Evolutionary conservation across 2,329 filamentous ascomycete species (phyloP).

Genomic region (Fonsecaea multimorphosa): DNA sequence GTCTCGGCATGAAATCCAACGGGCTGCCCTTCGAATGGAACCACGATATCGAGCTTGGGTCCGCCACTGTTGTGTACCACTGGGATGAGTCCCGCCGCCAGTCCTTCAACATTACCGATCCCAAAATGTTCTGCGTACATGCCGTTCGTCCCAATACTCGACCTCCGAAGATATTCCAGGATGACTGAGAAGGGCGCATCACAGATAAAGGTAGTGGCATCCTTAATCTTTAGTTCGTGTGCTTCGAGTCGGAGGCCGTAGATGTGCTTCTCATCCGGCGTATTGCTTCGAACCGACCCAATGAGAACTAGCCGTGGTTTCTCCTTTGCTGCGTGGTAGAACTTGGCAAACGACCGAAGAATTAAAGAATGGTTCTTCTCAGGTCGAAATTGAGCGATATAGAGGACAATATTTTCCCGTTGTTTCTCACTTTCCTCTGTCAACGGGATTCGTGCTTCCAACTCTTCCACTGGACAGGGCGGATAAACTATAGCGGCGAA

Average conservation of each 20-base stretch:
- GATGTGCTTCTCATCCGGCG: constrained; percentile 63
- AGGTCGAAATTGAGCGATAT: constrained; percentile 95
- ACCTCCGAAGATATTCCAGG: constrained; percentile 74
- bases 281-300: constrained; percentile 82
- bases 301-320: constrained; percentile 77
- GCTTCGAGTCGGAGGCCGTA: constrained; percentile 86
- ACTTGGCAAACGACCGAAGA: constrained; percentile 80
- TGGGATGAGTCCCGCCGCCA: constrained; percentile 88
- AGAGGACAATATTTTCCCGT: constrained; percentile 77
- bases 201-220: constrained; percentile 83
- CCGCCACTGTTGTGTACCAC: constrained; percentile 94
- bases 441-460: constrained; percentile 76
- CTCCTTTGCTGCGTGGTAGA: constrained; percentile 61
- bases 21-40: constrained; percentile 75
- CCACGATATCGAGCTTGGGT: constrained; percentile 91
- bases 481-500: constrained; percentile 83
- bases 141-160: constrained; percentile 88
- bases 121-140: constrained; percentile 99
- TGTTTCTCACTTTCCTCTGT: constrained; percentile 64
- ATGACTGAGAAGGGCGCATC: constrained; percentile 91
- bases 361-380: constrained; percentile 96
- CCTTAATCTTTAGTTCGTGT: constrained; percentile 83
- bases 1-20: constrained; percentile 89
- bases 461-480: constrained; percentile 85
- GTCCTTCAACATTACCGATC: constrained; percentile 97